Conservation (phyloP, 768 basidiomycete species). For the Mycena maculata region DNA sequence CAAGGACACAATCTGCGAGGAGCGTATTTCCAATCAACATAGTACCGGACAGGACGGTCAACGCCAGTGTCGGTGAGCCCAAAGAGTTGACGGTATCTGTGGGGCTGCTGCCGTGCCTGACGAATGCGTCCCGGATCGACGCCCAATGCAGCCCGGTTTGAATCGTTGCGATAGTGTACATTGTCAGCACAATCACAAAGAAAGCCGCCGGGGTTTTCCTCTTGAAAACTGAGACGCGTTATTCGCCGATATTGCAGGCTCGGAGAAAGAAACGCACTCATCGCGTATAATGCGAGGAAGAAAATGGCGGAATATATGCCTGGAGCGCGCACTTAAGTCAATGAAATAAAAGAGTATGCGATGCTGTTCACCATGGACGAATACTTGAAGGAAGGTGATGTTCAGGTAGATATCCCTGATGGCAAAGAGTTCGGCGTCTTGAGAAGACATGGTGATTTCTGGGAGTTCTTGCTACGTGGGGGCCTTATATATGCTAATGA, state of each 20-base stretch:
- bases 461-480: background rate
- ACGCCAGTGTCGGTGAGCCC: background rate
- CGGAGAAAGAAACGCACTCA: constrained; percentile 11
- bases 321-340: background rate
- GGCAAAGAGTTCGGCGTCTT: constrained; percentile 13
- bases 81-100: constrained; percentile 12
- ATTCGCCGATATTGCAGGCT: background rate
- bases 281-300: constrained; percentile 29
- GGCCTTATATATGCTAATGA: constrained; percentile 12
- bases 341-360: background rate
- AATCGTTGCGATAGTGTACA: constrained; percentile 25
- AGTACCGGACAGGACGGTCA: constrained; percentile 14
- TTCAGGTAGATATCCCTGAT: constrained; percentile 29
- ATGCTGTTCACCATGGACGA: constrained; percentile 21
- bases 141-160: constrained; percentile 29
- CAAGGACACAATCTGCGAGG: constrained; percentile 31
- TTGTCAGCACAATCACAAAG: constrained; percentile 13
- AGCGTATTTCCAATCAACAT: constrained; percentile 27
- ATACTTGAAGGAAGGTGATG: constrained; percentile 20
- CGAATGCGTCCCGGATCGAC: constrained; percentile 19
- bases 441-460: constrained; percentile 12
- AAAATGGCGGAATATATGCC: constrained; percentile 28
- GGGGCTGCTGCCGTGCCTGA: constrained; percentile 22
- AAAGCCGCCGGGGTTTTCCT: constrained; percentile 12
- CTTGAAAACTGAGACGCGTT: constrained; percentile 13